Percentiles rank a stretch among this genome's conserved stretches.
phyloP scores from a whole-genome alignment of 225 moss, liverwort and hornwort species.

The Climacium dendroides region DNA sequence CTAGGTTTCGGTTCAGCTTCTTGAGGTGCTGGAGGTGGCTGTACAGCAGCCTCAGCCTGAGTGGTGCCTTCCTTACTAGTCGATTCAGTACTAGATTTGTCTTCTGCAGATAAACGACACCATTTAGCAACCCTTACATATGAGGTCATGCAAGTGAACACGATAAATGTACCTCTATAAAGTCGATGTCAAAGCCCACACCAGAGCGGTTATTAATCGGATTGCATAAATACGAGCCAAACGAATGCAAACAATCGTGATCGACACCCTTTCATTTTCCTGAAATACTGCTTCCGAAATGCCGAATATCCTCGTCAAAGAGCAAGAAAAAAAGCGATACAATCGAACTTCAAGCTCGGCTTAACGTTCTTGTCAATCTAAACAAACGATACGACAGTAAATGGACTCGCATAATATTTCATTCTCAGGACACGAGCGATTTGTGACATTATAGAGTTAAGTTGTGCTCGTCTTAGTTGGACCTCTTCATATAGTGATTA shows the following conservation, averaged over 20 bases:
- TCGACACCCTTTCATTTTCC: neutral
- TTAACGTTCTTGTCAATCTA: neutral
- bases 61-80: slow-evolving; percentile 9
- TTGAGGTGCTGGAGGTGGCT: neutral
- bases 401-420: neutral
- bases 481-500: neutral
- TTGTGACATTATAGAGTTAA: neutral
- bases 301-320: neutral
- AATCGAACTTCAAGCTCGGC: neutral
- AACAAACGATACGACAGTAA: neutral
- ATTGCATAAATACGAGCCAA: neutral
- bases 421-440: neutral
- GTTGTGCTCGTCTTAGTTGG: neutral
- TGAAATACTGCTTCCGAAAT: neutral
- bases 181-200: neutral
- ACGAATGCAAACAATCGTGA: neutral
- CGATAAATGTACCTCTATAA: slow-evolving; percentile 31
- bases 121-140: neutral
- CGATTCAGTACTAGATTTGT: slow-evolving; percentile 4
- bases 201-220: neutral
- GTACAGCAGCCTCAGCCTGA: neutral
- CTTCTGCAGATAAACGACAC: slow-evolving; percentile 4
- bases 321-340: neutral
- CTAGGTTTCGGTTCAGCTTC: slow-evolving; percentile 5
- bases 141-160: slow-evolving; percentile 16